Evolutionary conservation across 371 early-diverging fungal species (phyloP), one percentile per base, ranked within the genome.

Genomic region (Mortierella sp.): DNA sequence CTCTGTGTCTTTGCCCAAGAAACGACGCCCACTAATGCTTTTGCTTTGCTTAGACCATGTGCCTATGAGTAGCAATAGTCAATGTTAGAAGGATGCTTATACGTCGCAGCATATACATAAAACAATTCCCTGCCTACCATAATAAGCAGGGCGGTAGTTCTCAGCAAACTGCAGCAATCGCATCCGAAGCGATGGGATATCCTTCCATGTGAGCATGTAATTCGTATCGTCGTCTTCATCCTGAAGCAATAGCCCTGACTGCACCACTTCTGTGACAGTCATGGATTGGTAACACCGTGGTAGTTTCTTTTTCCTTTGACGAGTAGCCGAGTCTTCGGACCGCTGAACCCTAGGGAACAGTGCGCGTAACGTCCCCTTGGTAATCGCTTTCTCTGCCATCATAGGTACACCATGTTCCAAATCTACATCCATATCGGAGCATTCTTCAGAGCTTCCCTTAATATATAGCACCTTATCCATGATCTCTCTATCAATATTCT

Each of bases 91-190:
- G 20, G 35, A 30, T 30, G 14, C 10, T 30, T 58, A 9, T 18
- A 58, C 3, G 10, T 32, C 9, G 2, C 5, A 58, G 16, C 9
- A 14, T 32, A 39, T 37, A 20, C 12, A 10, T 37, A 37, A 40
- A 51, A 11, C 10, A 22, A 32, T 5, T 30, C 18, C 10, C 32
- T 22, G 3, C 43, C 47, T 64, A 90, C 94, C 95, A 86, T 88
- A 95, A 73, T 94, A 95, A 0, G 94, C 90, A 6, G 96, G 96
- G 16, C 96, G 87, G 39, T 90, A 86, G 75, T 95, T 88, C 76
- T 92, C 93, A 9, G 70, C 70, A 73, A 94, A 95, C 63, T 94
- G 92, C 5, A 95, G 60, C 1, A 95, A 70, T 73, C 94, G 92
- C 92, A 93, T 93, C 45, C 85, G 84, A 8, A 87, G 80, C 16